Evolutionary conservation across 305 asterid species (phyloP).

Genomic region (Striga hermonthica): DNA sequence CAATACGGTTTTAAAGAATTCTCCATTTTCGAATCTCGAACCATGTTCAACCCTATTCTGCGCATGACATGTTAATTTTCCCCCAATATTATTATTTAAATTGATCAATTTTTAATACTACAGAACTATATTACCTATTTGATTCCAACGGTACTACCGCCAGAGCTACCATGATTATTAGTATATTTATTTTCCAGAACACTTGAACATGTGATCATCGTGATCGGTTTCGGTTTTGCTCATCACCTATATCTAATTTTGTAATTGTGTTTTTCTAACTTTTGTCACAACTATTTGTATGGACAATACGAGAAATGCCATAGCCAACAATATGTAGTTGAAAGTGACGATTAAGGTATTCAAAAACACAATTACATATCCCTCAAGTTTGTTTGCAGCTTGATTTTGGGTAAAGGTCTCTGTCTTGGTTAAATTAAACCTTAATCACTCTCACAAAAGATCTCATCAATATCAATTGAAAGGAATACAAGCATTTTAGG

Average conservation of each 20-base stretch:
- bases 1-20: no score
- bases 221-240: slow-evolving; percentile 1
- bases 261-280: background rate
- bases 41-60: no score
- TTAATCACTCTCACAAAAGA: background rate
- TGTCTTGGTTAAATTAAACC: slow-evolving; percentile 24
- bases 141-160: no score
- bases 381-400: slow-evolving; percentile 27
- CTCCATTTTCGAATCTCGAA: no score
- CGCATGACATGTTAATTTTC: no score
- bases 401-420: slow-evolving; percentile 22
- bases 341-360: slow-evolving; percentile 22
- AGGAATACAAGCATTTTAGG: slow-evolving; percentile 7
- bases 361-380: slow-evolving; percentile 10
- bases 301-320: slow-evolving; percentile 21
- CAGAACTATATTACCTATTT: no score
- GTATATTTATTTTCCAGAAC: no score
- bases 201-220: background rate
- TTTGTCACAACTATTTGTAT: slow-evolving; percentile 19
- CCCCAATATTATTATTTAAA: no score
- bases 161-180: no score
- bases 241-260: no score
- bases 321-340: slow-evolving; percentile 15
- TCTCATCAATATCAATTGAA: background rate
- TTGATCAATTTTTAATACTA: no score